Conservation (phyloP, 257 asterid genomes). For the Catharanthus roseus region DNA sequence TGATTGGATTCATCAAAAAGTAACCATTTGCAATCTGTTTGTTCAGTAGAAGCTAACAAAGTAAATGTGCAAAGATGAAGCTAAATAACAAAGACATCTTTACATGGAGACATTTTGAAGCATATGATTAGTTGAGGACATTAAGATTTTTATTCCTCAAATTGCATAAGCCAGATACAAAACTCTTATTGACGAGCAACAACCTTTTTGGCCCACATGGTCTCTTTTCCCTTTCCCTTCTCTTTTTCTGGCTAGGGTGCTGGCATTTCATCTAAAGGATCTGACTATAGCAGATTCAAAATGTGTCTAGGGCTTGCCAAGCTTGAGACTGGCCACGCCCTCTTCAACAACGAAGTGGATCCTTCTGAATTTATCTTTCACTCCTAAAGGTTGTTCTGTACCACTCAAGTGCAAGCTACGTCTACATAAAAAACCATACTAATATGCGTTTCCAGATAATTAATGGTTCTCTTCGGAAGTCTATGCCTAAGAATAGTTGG, state of each 20-base stretch:
- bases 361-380: neutral
- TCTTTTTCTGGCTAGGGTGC: neutral
- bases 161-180: neutral
- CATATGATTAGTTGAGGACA: neutral
- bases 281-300: neutral
- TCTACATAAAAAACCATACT: neutral
- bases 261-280: neutral
- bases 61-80: neutral
- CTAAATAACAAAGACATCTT: neutral
- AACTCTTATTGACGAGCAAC: neutral
- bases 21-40: neutral
- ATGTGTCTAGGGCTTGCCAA: neutral
- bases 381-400: neutral
- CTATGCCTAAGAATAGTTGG: neutral
- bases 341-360: neutral
- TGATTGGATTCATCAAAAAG: neutral
- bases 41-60: neutral
- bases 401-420: neutral
- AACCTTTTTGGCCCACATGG: neutral
- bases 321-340: neutral
- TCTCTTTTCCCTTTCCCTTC: neutral
- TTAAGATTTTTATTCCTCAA: neutral
- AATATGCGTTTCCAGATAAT: neutral
- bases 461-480: neutral
- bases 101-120: too few relatives aligned